phyloP scores from a whole-genome alignment of 2,329 filamentous ascomycete genomes.

The Elsinoe batatas region DNA sequence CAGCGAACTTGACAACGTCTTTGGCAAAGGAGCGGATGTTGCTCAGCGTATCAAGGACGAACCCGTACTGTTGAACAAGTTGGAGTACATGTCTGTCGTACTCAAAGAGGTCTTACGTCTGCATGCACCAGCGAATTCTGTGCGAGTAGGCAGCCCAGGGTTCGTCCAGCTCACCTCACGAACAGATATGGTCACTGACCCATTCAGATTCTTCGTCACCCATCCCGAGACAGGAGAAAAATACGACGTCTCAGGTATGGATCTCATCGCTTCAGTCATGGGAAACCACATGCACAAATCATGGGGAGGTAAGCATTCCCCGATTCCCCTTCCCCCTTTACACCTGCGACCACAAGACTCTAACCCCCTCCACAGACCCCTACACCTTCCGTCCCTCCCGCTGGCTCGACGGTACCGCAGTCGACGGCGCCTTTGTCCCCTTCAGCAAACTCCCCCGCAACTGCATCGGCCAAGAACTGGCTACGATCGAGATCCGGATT shows the following conservation, averaged over 20 bases:
- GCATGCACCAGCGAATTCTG: constrained; percentile 40
- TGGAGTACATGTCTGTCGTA: constrained; percentile 44
- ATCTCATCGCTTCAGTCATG: constrained; percentile 34
- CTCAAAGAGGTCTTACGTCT: constrained; percentile 46
- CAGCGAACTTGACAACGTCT: constrained; percentile 44
- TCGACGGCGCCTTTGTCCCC: constrained; percentile 42
- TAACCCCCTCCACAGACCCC: constrained; percentile 6
- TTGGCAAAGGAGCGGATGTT: constrained; percentile 30
- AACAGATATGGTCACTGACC: neutral
- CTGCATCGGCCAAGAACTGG: constrained; percentile 50
- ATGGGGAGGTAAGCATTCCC: constrained; percentile 29
- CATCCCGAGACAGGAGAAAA: constrained; percentile 35
- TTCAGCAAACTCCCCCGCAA: constrained; percentile 47
- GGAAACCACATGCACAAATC: constrained; percentile 30
- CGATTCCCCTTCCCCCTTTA: constrained; percentile 21
- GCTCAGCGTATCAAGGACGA: constrained; percentile 31
- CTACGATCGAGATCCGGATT: constrained; percentile 43
- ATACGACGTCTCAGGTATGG: constrained; percentile 36
- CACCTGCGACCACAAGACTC: neutral
- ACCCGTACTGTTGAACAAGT: constrained; percentile 39
- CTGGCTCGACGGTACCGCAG: constrained; percentile 30
- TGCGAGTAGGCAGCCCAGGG: constrained; percentile 27
- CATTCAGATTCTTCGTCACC: constrained; percentile 29
- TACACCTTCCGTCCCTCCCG: constrained; percentile 39
- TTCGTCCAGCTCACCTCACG: neutral